Conservation (phyloP, 106 monocot species). For the Dendrobium nobile region DNA sequence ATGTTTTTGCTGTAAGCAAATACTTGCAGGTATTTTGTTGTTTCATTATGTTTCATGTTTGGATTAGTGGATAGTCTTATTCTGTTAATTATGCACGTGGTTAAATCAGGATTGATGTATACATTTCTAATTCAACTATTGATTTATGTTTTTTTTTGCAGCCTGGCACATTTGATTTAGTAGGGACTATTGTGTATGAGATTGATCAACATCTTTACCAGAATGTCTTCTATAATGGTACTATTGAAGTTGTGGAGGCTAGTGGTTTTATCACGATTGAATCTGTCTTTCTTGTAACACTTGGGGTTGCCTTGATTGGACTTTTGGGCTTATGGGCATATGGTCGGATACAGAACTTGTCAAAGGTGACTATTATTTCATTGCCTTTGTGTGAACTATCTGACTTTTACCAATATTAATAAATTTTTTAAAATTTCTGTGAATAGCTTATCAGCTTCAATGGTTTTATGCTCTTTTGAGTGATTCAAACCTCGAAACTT, state of each 20-base stretch:
- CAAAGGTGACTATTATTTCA: constrained; percentile 57
- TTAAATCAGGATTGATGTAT: not conserved
- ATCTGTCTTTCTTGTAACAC: constrained; percentile 87
- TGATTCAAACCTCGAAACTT: not conserved
- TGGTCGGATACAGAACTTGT: constrained; percentile 75
- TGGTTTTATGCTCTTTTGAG: not conserved
- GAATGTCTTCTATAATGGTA: constrained; percentile 85
- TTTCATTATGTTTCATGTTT: not conserved
- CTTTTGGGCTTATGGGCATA: constrained; percentile 81
- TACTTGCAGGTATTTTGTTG: constrained; percentile 65
- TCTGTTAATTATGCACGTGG: not conserved
- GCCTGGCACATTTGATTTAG: constrained; percentile 92
- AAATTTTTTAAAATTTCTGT: not conserved
- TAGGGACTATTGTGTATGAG: constrained; percentile 88
- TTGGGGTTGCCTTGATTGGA: constrained; percentile 60
- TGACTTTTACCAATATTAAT: not conserved
- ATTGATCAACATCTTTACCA: constrained; percentile 87
- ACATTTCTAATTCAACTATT: not conserved
- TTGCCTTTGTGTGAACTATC: not conserved
- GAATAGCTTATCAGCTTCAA: not conserved
- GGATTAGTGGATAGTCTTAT: not conserved
- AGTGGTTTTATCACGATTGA: constrained; percentile 82
- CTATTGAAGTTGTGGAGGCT: constrained; percentile 93
- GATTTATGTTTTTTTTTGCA: constrained; percentile 21
- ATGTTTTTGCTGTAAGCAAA: constrained; percentile 84